Conservation (phyloP, 768 basidiomycete species). For the Suillus cothurnatus region DNA sequence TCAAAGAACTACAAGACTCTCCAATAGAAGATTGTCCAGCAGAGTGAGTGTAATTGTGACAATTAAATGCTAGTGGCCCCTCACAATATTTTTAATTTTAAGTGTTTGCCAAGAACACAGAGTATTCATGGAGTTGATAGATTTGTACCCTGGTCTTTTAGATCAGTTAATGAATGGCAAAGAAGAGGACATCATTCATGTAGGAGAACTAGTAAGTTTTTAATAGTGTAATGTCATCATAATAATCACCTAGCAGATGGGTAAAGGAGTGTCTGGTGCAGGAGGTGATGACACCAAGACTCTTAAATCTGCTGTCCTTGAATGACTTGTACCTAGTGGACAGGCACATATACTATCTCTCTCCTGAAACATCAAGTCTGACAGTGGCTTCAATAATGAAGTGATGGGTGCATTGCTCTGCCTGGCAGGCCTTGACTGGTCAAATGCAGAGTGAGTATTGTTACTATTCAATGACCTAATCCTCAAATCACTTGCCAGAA, state of each 20-base stretch:
- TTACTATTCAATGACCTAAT: too few species aligned
- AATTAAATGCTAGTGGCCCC: neutral
- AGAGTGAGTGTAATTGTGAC: neutral
- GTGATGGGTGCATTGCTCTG: slow-evolving; percentile 30
- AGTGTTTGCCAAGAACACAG: slow-evolving; percentile 5
- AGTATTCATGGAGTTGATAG: neutral
- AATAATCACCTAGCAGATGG: neutral
- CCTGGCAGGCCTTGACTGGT: slow-evolving; percentile 32
- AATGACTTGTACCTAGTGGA: slow-evolving; percentile 23
- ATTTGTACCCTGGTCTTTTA: neutral
- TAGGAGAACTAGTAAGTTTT: neutral
- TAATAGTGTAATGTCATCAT: neutral
- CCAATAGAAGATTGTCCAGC: neutral
- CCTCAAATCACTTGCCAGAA: neutral
- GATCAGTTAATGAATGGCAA: neutral
- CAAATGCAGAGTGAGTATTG: slow-evolving; percentile 17
- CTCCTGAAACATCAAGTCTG: slow-evolving; percentile 13
- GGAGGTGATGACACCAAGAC: slow-evolving; percentile 26
- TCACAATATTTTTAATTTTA: neutral
- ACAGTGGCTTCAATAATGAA: slow-evolving; percentile 26
- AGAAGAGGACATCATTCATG: neutral
- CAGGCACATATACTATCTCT: slow-evolving; percentile 18
- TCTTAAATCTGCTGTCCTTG: slow-evolving; percentile 19
- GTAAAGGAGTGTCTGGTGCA: slow-evolving; percentile 24
- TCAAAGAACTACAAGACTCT: neutral